These are phyloP conservation scores for Actinomucor elegans DNA, from an alignment of 371 early-diverging fungal genomes.

Conservation along the genomic window DNA sequence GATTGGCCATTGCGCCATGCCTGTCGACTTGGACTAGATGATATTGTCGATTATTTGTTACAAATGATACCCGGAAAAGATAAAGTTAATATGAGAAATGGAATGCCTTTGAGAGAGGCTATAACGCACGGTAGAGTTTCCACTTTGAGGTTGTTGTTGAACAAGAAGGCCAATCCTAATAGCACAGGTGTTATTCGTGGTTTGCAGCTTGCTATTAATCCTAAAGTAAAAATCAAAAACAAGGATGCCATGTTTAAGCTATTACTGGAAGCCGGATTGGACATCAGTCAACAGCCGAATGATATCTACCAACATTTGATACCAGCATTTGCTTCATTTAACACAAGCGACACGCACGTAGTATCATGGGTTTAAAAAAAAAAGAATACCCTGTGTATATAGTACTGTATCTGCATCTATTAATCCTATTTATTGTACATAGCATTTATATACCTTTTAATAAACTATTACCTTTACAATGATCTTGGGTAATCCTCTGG, in stretches of 20 bases:
- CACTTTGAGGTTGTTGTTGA: conserved; percentile 11
- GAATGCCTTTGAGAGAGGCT: conserved; percentile 23
- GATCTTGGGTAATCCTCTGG: too few species aligned
- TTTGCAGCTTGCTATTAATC: not conserved
- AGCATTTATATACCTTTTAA: too few species aligned
- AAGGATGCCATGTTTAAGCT: not conserved
- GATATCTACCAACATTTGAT: too few species aligned
- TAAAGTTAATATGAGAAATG: conserved; percentile 17
- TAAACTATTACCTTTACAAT: too few species aligned
- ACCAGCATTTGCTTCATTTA: too few species aligned
- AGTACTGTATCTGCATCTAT: too few species aligned
- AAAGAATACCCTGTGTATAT: too few species aligned
- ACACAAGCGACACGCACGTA: too few species aligned
- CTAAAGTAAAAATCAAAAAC: not conserved
- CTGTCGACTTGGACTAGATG: conserved; percentile 12
- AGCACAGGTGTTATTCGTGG: conserved; percentile 21
- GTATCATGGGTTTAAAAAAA: too few species aligned
- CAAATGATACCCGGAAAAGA: not conserved
- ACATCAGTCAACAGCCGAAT: not conserved
- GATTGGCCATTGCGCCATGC: conserved; percentile 26
- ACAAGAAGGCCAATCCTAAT: conserved; percentile 28
- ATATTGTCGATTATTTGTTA: conserved; percentile 4
- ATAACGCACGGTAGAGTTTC: conserved; percentile 4
- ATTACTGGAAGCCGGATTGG: not conserved
- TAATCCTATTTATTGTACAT: too few species aligned